Conservation (phyloP, 2,329 filamentous ascomycete genomes). For the Penicillium sp. region DNA sequence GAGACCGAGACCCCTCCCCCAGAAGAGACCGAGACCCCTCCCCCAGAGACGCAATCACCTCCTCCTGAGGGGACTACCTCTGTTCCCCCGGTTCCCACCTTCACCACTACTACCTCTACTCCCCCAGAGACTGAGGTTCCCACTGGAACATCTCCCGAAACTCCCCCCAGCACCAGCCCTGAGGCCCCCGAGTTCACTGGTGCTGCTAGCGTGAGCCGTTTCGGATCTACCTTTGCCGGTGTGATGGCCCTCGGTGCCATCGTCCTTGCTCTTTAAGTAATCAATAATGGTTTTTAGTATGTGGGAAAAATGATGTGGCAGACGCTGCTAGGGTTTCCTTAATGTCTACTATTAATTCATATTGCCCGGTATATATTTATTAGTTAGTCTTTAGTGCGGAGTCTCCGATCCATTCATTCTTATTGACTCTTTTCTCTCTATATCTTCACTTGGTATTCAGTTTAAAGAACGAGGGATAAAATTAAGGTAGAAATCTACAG, state of each 20-base stretch:
- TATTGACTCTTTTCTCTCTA: background rate
- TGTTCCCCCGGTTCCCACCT: background rate
- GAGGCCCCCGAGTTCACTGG: conserved; percentile 12
- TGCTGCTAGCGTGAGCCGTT: conserved; percentile 6
- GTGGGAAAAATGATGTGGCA: background rate
- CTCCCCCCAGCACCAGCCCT: conserved; percentile 3
- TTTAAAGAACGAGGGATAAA: background rate
- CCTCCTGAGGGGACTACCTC: background rate
- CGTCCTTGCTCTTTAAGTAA: conserved; percentile 10
- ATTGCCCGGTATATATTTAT: background rate
- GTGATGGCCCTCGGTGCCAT: conserved; percentile 15
- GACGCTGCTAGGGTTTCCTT: conserved; percentile 1
- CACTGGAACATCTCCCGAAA: conserved; percentile 10
- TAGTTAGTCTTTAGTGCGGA: background rate
- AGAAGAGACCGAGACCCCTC: conserved; percentile 1
- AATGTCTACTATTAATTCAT: conserved; percentile 15
- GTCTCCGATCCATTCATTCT: background rate
- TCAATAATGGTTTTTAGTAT: background rate
- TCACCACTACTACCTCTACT: conserved; percentile 3
- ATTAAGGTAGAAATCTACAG: background rate
- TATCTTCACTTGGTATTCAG: background rate
- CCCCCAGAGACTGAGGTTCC: conserved; percentile 1
- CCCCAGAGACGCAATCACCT: background rate
- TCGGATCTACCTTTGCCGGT: conserved; percentile 14
- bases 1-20: too few species aligned